phyloP scores from a whole-genome alignment of 1,139 yeast species.

The Yamadazyma friedrichii region DNA sequence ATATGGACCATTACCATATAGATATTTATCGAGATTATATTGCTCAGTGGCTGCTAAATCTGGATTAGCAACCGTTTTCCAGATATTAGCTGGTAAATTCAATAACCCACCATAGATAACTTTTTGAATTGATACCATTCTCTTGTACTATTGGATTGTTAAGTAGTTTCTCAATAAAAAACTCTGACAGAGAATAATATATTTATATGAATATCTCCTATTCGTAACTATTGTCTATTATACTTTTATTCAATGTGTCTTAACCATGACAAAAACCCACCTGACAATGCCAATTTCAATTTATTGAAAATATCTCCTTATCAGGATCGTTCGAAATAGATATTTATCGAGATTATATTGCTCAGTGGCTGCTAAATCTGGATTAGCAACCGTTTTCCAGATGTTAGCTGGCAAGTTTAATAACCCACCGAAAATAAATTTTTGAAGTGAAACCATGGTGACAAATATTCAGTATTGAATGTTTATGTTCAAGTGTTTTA shows the following conservation, averaged over 20 bases:
- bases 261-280: slow-evolving; percentile 6
- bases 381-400: slow-evolving; percentile 23
- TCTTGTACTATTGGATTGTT: too few relatives aligned
- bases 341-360: slow-evolving; percentile 32
- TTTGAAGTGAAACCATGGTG: slow-evolving; percentile 16
- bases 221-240: too few relatives aligned
- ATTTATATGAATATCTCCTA: too few relatives aligned
- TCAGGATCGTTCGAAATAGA: too few relatives aligned
- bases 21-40: slow-evolving; percentile 29
- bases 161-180: too few relatives aligned
- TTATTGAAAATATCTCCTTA: too few relatives aligned
- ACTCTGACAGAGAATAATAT: too few relatives aligned
- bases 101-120: slow-evolving; percentile 14
- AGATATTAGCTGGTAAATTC: slow-evolving; percentile 13
- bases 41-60: slow-evolving; percentile 29
- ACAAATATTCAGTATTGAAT: too few relatives aligned
- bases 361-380: slow-evolving; percentile 27
- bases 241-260: not conserved
- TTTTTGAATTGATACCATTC: slow-evolving; percentile 15
- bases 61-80: slow-evolving; percentile 25
- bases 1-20: slow-evolving; percentile 39
- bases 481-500: too few relatives aligned
- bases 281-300: not conserved
- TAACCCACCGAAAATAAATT: slow-evolving; percentile 13
- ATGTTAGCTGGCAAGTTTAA: slow-evolving; percentile 14